These are phyloP conservation scores for Backusella macrospora DNA, from an alignment of 192 early-diverging fungal genomes.

Conservation along the genomic window DNA sequence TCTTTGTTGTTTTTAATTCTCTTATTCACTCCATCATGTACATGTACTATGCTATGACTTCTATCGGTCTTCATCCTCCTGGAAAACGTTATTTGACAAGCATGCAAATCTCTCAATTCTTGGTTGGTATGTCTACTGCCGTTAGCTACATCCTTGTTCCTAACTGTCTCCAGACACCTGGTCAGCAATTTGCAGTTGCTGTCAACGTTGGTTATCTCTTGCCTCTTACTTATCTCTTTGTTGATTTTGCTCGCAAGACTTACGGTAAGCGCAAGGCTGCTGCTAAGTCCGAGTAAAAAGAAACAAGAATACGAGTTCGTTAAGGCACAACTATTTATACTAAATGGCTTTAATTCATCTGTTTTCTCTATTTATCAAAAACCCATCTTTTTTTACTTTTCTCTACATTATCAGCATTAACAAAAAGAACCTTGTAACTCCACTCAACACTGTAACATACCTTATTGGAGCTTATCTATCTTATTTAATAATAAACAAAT, in stretches of 20 bases:
- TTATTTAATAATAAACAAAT: neutral
- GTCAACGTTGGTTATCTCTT: slow-evolving; percentile 70
- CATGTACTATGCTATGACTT: slow-evolving; percentile 78
- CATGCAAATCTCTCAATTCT: slow-evolving; percentile 87
- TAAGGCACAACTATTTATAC: neutral
- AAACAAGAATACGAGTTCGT: slow-evolving; percentile 2
- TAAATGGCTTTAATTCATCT: neutral
- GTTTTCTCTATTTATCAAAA: neutral
- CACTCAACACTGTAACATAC: slow-evolving; percentile 4
- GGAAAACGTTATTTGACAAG: slow-evolving; percentile 80
- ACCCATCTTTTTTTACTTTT: neutral
- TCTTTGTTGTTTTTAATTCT: slow-evolving; percentile 84
- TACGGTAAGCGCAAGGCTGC: slow-evolving; percentile 54
- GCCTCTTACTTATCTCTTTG: slow-evolving; percentile 78
- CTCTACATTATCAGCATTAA: slow-evolving; percentile 1
- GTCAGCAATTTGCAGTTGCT: slow-evolving; percentile 60
- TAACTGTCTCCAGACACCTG: slow-evolving; percentile 53
- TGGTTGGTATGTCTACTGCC: slow-evolving; percentile 70
- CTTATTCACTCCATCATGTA: slow-evolving; percentile 92
- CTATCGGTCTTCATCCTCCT: slow-evolving; percentile 73
- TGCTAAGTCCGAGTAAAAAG: slow-evolving; percentile 9
- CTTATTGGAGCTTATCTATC: slow-evolving; percentile 7
- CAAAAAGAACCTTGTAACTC: neutral
- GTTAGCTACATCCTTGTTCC: slow-evolving; percentile 68
- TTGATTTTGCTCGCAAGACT: slow-evolving; percentile 75